These are phyloP conservation scores for Sugiyamaella japonica DNA, from an alignment of 1,139 yeast genomes.

Conservation along the genomic window DNA sequence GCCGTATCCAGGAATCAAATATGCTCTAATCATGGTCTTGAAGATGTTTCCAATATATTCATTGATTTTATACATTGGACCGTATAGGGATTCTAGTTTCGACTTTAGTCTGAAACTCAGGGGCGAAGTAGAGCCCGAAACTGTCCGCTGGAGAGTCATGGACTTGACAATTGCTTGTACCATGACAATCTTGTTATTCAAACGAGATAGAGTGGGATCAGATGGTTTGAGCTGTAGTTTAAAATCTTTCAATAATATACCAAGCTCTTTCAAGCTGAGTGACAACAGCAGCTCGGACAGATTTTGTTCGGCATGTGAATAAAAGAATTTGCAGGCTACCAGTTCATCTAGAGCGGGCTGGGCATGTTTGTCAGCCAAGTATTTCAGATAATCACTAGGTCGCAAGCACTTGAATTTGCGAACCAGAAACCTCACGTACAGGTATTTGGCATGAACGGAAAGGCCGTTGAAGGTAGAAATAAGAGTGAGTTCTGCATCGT, in stretches of 20 bases:
- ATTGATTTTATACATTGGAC: constrained; percentile 19
- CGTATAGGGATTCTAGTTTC: constrained; percentile 14
- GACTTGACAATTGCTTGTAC: constrained; percentile 7
- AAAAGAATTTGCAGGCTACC: background rate
- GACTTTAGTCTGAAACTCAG: constrained; percentile 11
- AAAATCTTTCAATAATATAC: constrained; percentile 7
- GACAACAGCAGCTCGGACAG: constrained; percentile 8
- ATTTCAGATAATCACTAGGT: constrained; percentile 16
- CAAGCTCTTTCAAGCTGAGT: constrained; percentile 14
- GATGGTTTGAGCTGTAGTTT: constrained; percentile 9
- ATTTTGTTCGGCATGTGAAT: background rate
- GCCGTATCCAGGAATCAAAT: constrained; percentile 21
- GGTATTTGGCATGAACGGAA: constrained; percentile 9
- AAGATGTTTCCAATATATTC: constrained; percentile 13
- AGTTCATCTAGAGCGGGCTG: constrained; percentile 13
- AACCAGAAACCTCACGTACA: constrained; percentile 22
- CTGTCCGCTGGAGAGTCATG: constrained; percentile 11
- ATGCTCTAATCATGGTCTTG: constrained; percentile 18
- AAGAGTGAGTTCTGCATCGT: constrained; percentile 10
- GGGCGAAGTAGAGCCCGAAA: constrained; percentile 4
- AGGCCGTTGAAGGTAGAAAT: constrained; percentile 10
- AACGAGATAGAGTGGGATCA: constrained; percentile 6
- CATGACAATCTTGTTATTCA: background rate
- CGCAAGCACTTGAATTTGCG: constrained; percentile 21
- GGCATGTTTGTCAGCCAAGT: constrained; percentile 13